Percentiles rank a stretch among this genome's conserved stretches.
phyloP scores from a whole-genome alignment of 106 monocot genomes.

The Dendrobium officinale region DNA sequence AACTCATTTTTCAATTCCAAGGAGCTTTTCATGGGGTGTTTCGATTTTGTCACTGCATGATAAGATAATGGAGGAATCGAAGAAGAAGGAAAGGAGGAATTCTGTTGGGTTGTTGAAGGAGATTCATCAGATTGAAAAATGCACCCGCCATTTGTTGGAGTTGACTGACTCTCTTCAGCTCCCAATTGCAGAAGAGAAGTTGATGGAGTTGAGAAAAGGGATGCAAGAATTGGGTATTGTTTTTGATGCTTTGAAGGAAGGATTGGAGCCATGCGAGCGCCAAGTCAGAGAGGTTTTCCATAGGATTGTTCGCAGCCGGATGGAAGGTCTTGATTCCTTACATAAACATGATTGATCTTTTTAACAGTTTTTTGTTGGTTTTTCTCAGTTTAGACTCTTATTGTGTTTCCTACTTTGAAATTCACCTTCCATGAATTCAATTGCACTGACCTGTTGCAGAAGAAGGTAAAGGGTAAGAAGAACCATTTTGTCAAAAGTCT shows the following conservation, averaged over 20 bases:
- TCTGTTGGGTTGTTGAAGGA: conserved; percentile 52
- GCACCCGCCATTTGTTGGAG: conserved; percentile 33
- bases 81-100: conserved; percentile 56
- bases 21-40: conserved; percentile 40
- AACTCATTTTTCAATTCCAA: conserved; percentile 40
- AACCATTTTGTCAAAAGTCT: not conserved
- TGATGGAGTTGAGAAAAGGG: conserved; percentile 25
- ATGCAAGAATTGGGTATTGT: conserved; percentile 22
- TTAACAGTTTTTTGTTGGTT: no score
- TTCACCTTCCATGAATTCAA: not conserved
- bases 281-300: conserved; percentile 58
- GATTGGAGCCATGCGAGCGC: conserved; percentile 37
- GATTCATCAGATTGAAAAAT: conserved; percentile 45
- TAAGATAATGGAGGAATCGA: conserved; percentile 53
- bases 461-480: not conserved
- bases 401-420: not conserved
- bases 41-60: conserved; percentile 37
- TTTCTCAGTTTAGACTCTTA: not conserved
- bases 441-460: not conserved
- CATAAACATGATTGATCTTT: not conserved
- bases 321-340: conserved; percentile 31
- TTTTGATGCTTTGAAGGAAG: conserved; percentile 30
- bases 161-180: conserved; percentile 13
- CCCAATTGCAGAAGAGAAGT: conserved; percentile 38
- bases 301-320: conserved; percentile 42